Evolutionary conservation across 768 basidiomycete genomes (phyloP), one percentile per base, ranked within the genome.

Genomic region (Wakefieldia striispora): DNA sequence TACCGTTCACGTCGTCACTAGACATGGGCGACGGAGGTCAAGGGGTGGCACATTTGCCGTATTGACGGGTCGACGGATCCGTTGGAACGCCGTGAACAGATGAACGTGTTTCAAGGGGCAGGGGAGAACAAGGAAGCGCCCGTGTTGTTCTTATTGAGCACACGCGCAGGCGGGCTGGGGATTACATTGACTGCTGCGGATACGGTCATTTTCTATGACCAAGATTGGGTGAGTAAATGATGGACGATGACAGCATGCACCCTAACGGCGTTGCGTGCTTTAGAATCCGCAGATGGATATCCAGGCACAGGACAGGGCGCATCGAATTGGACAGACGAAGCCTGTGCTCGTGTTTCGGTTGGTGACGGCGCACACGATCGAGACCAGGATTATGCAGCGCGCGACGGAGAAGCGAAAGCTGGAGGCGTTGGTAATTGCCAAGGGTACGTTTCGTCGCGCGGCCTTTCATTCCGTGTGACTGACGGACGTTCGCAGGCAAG

Each of bases 201-300:
- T 12, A 69, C 66, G 16, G 66, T 67, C 40, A 53, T 60, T 24
- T 60, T 64, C 21, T 55, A 51, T 34, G 53, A 60, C 43, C 59
- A 60, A 41, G 59, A 57, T 35, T 61, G 54, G 67, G 65, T 61
- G 40, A 13, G 58, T 45, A 20, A n/a, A 11, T 45, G 17, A 55
- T 17, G 16, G 17, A 8, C 19, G 33, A 33, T 16, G 16, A 33
- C 16, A 16, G 31, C 13, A 40, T 11, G 21, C 31, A 10, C 6
- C 10, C 21, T 59, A 16, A 61, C 31, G n/a, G 17, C 29, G 36
- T 8, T 17, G 11, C 31, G 2, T 39, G 29, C 23, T 46, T 14
- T 54, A 91, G 89, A 92, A 91, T 60, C 94, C 95, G 0, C 95
- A 97, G 72, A 94, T 95, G 84, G 95, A 99, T 56, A 75, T 90